Conservation (phyloP, 805 yeast genomes). For the Saccharomycopsis javanensis region DNA sequence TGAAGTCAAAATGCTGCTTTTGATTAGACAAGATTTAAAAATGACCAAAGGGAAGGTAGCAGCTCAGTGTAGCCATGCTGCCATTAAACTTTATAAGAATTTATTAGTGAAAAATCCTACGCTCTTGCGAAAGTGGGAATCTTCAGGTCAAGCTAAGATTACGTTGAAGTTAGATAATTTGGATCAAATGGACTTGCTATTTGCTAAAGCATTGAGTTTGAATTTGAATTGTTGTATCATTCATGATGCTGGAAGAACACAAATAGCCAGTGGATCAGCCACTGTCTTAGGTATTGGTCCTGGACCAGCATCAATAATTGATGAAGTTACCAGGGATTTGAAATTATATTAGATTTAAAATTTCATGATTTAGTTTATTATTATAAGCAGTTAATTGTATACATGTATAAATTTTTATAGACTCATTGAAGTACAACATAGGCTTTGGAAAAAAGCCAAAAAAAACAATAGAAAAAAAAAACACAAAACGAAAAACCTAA, state of each 20-base stretch:
- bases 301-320: constrained; percentile 75
- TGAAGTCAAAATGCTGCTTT: constrained; percentile 76
- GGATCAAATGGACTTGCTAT: constrained; percentile 60
- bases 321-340: constrained; percentile 70
- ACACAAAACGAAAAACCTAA: no score
- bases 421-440: neutral
- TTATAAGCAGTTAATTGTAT: neutral
- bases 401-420: neutral
- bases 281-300: constrained; percentile 98
- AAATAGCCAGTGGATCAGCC: constrained; percentile 90
- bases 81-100: constrained; percentile 70
- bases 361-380: neutral
- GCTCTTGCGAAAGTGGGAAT: constrained; percentile 70
- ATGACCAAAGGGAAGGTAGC: constrained; percentile 96
- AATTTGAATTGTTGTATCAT: constrained; percentile 74
- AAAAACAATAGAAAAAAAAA: no score
- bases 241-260: constrained; percentile 96
- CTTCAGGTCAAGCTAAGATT: constrained; percentile 87
- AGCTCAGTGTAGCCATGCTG: constrained; percentile 98
- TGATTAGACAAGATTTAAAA: constrained; percentile 77
- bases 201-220: constrained; percentile 69
- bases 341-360: constrained; percentile 48
- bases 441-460: no score
- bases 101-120: constrained; percentile 21
- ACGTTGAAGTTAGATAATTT: constrained; percentile 67